Evolutionary conservation across 164 flowering plant genomes (phyloP).

Genomic region (Stephania japonica): DNA sequence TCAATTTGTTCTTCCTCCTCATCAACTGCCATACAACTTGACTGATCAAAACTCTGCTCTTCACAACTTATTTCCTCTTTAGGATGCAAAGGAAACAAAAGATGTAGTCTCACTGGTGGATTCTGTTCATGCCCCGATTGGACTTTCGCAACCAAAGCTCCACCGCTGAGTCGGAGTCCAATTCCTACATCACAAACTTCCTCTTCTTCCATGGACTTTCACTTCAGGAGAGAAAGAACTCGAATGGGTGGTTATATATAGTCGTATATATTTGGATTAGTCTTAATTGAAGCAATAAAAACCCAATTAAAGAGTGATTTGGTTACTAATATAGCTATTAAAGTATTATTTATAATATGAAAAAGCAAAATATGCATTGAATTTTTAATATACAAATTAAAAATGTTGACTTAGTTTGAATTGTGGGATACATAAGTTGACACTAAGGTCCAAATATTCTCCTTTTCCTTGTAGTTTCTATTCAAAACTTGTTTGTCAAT

Average conservation of each 20-base stretch:
- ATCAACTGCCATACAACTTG: constrained; percentile 7
- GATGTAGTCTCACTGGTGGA: constrained; percentile 12
- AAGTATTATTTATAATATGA: too few species aligned
- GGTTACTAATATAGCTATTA: background rate
- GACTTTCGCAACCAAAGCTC: background rate
- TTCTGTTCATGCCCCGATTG: background rate
- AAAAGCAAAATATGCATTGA: too few species aligned
- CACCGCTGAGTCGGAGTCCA: constrained; percentile 17
- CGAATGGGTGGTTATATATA: background rate
- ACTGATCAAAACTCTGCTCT: constrained; percentile 8
- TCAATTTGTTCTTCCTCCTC: constrained; percentile 11
- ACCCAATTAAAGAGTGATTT: background rate
- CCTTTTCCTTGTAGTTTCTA: too few species aligned
- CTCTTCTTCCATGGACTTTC: constrained; percentile 17
- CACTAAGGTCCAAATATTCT: too few species aligned
- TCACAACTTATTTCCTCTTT: constrained; percentile 4
- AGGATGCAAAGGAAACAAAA: constrained; percentile 16
- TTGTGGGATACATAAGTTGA: too few species aligned
- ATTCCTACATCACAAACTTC: constrained; percentile 11
- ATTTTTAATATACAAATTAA: too few species aligned
- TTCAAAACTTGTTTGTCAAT: too few species aligned
- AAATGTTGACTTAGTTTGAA: too few species aligned
- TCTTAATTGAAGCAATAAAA: background rate
- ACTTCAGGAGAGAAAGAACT: background rate
- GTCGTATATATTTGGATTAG: background rate